phyloP scores from a whole-genome alignment of 2,329 filamentous ascomycete species.

The Tolypocladium sp. region DNA sequence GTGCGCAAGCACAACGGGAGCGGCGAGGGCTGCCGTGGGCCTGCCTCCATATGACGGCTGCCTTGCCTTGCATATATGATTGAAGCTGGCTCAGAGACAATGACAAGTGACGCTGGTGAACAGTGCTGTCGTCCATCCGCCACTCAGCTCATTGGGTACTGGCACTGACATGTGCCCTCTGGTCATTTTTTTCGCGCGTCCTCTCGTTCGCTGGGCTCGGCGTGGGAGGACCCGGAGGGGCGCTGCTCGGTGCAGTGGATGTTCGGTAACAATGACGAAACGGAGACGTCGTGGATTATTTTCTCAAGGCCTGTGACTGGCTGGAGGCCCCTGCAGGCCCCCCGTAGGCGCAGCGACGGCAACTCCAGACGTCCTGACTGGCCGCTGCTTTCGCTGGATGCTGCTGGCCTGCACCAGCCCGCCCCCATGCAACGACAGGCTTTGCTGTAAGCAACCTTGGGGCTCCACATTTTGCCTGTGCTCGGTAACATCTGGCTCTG shows the following conservation, averaged over 20 bases:
- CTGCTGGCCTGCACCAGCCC: neutral
- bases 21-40: neutral
- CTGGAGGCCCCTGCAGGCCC: neutral
- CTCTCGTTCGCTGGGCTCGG: conserved; percentile 1
- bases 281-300: conserved; percentile 11
- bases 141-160: neutral
- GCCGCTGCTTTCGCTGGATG: neutral
- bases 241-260: conserved; percentile 1
- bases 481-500: conserved; percentile 10
- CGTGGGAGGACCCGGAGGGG: neutral
- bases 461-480: conserved; percentile 5
- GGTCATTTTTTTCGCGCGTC: conserved; percentile 3
- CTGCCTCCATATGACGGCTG: neutral
- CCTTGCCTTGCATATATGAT: neutral
- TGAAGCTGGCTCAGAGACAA: neutral
- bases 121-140: too few relatives aligned
- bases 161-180: neutral
- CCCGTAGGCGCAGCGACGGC: neutral
- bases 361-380: neutral
- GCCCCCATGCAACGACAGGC: neutral
- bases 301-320: conserved; percentile 15
- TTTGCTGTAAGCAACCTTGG: neutral
- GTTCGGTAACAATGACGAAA: conserved; percentile 8
- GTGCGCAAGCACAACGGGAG: neutral
- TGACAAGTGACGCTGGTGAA: neutral